Base-by-base conservation (phyloP, 176 grass and related monocot species). In the Phoenix roebelenii region DNA sequence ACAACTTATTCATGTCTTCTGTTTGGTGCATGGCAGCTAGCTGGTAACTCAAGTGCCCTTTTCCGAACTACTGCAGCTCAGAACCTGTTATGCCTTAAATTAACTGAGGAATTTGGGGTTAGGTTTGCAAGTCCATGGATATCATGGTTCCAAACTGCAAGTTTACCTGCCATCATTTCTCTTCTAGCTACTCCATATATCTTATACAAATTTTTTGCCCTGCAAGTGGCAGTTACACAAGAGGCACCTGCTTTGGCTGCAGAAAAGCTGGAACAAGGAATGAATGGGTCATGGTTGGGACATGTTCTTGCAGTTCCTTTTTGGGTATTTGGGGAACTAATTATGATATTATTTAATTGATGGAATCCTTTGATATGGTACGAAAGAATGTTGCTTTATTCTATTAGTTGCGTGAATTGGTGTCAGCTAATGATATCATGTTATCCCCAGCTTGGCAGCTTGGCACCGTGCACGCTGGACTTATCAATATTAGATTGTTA, bases 41-140 rank as follows among this genome's bases (percentile, higher is more conserved):
- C 73, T 85, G 58, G 90, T 54, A 89, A 69, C 61, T 89, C 90
- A 23, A 85, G 82, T 66, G 90, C 85, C 26, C 71, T 95, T 74
- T 95, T 86, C 71, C 63, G 89, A 61, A 95, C 90, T 57, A 82
- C 85, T 69, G 85, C 79, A 67, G 85, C 90, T 75, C 90, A 89
- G 69, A 95, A 95, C 66, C 74, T 95, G 20, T 65, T 89, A 52
- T 95, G 90, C 75, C 79, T 95, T 66, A 89, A 85, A 55, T 60
- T 95, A 63, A 85, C 90, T 23, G 79, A 95, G 68, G 90, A 95
- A 39, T 76, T 95, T 72, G 90, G 85, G 61, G 72, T 95, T 50
- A 54, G 59, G 25, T 75, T 95, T 58, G 52, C 63, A 71, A 95
- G 79, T 76, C 90, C 90, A 64, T 95, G 90, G 85, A 52, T 95